Percentiles rank a stretch among this genome's conserved stretches.
phyloP scores from a whole-genome alignment of 768 basidiomycete genomes.

The Daedaleopsis nitida region DNA sequence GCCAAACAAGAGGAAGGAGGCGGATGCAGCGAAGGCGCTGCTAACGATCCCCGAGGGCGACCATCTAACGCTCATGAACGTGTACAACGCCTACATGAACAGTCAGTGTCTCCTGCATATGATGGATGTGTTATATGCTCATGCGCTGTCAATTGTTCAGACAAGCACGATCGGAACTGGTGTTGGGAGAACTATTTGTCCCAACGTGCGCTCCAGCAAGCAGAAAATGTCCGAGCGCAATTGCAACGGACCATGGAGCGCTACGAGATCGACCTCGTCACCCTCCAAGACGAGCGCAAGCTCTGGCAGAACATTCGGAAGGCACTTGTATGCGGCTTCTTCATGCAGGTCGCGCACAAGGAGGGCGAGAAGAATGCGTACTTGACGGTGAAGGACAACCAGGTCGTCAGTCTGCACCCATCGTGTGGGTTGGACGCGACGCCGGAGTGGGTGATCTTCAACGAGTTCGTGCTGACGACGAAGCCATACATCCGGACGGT shows the following conservation, averaged over 20 bases:
- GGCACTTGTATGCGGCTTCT: conserved; percentile 90
- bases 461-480: conserved; percentile 94
- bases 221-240: conserved; percentile 91
- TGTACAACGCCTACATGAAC: conserved; percentile 88
- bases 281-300: conserved; percentile 52
- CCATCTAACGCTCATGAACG: conserved; percentile 91
- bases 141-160: conserved; percentile 36
- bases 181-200: conserved; percentile 90
- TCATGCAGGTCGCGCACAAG: conserved; percentile 97
- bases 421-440: conserved; percentile 85
- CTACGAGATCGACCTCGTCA: conserved; percentile 76
- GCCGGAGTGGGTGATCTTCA: conserved; percentile 92
- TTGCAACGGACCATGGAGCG: conserved; percentile 91
- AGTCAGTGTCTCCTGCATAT: conserved; percentile 49
- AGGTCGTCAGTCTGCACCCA: conserved; percentile 74
- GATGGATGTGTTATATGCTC: neutral
- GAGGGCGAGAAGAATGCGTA: conserved; percentile 83
- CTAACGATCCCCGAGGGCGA: conserved; percentile 95
- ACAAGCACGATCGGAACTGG: conserved; percentile 83
- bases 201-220: conserved; percentile 79
- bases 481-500: conserved; percentile 89
- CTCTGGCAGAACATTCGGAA: conserved; percentile 76
- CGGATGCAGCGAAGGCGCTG: conserved; percentile 87
- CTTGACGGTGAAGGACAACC: conserved; percentile 89
- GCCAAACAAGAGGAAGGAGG: conserved; percentile 83